A percentile compares a stretch with the other conserved stretches of the same genome.
These are phyloP conservation scores for Hyaloperonospora brassicae DNA, from an alignment of 352 stramenopile genomes.

Conservation along the genomic window DNA sequence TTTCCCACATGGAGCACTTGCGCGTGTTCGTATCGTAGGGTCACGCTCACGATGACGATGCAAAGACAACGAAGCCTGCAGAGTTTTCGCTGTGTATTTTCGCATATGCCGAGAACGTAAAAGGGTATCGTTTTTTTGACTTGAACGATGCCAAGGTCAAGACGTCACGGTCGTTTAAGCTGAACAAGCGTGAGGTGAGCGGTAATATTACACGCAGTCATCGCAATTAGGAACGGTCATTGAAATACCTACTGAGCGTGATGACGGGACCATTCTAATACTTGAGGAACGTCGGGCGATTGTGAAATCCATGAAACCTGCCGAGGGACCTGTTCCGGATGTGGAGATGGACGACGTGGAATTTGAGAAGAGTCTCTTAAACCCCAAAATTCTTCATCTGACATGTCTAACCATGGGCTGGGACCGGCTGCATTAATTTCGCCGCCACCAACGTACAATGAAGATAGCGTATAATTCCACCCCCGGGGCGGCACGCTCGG, in stretches of 20 bases:
- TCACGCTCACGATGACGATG: slow-evolving; percentile 20
- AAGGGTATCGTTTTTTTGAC: slow-evolving; percentile 20
- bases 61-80: slow-evolving; percentile 24
- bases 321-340: no score
- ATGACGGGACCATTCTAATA: not conserved
- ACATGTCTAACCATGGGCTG: not conserved
- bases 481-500: not conserved
- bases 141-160: slow-evolving; percentile 12
- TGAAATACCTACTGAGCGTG: slow-evolving; percentile 1
- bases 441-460: not conserved
- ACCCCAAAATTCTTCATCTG: not conserved
- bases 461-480: slow-evolving; percentile 8
- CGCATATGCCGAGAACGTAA: slow-evolving; percentile 14
- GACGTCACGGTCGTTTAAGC: slow-evolving; percentile 8
- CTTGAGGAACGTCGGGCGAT: not conserved
- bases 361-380: not conserved
- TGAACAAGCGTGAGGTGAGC: slow-evolving; percentile 20
- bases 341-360: slow-evolving; percentile 4
- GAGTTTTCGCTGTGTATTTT: slow-evolving; percentile 21
- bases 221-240: not conserved
- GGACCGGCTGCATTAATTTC: not conserved
- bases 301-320: no score
- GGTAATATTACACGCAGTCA: no score
- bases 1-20: slow-evolving; percentile 10
- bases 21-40: slow-evolving; percentile 24